Evolutionary conservation across 148 eudicot species (phyloP).

Genomic region (Rhododendron henanense): DNA sequence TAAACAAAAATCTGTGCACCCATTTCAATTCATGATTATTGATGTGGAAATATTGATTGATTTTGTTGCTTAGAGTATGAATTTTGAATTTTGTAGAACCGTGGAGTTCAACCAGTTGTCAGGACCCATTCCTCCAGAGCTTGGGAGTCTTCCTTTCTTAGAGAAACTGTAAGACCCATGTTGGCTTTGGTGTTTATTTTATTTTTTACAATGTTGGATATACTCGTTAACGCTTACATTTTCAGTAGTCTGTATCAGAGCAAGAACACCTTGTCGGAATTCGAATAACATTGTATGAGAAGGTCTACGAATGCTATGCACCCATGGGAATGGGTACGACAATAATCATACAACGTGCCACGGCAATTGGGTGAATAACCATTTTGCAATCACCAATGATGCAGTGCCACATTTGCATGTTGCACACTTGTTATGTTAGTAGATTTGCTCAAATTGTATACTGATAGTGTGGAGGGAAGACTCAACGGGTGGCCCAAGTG

Average conservation of each 20-base stretch:
- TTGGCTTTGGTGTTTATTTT: neutral
- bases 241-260: neutral
- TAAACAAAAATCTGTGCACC: constrained; percentile 12
- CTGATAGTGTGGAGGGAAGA: neutral
- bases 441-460: too few species aligned
- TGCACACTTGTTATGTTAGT: neutral
- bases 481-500: neutral
- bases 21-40: neutral
- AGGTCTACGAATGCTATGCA: neutral
- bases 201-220: neutral
- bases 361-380: neutral
- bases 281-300: neutral
- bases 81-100: constrained; percentile 12
- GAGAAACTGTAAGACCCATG: constrained; percentile 24
- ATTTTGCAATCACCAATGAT: neutral
- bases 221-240: too few species aligned
- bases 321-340: neutral
- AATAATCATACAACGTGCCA: neutral
- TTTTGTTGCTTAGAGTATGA: neutral
- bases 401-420: neutral
- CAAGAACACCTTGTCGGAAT: neutral
- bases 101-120: constrained; percentile 33
- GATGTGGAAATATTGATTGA: neutral
- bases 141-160: constrained; percentile 27
- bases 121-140: constrained; percentile 30